Evolutionary conservation across 73 alveolate genomes (phyloP).

Genomic region (Paramecium sexaurelia): DNA sequence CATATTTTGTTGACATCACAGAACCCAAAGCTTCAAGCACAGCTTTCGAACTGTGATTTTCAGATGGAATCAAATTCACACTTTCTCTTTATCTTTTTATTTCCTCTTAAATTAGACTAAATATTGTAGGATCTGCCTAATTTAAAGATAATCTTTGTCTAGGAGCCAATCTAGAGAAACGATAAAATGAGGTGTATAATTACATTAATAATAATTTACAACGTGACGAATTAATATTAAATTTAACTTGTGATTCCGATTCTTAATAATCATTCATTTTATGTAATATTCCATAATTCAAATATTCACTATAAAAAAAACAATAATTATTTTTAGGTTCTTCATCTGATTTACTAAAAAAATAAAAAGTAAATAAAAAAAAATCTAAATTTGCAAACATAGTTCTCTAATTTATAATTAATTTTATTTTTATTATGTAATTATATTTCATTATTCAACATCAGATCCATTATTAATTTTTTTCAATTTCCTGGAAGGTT

Average conservation of each 20-base stretch:
- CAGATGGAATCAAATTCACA: constrained; percentile 89
- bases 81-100: constrained; percentile 82
- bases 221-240: neutral
- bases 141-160: neutral
- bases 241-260: neutral
- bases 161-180: constrained; percentile 6
- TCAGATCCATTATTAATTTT: constrained; percentile 14
- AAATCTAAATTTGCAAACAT: neutral
- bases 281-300: no score
- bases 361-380: no score
- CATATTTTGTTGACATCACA: constrained; percentile 90
- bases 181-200: neutral
- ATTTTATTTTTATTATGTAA: neutral
- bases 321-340: no score
- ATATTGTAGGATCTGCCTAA: constrained; percentile 86
- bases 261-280: neutral
- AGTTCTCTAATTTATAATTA: neutral
- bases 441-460: neutral
- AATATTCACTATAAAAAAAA: no score
- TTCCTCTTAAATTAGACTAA: constrained; percentile 78
- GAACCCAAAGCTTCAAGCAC: constrained; percentile 96
- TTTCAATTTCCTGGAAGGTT: neutral
- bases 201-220: neutral
- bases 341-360: no score
- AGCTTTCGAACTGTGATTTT: constrained; percentile 81